phyloP scores from a whole-genome alignment of 345 rosid genomes.

The Alliaria petiolata region DNA sequence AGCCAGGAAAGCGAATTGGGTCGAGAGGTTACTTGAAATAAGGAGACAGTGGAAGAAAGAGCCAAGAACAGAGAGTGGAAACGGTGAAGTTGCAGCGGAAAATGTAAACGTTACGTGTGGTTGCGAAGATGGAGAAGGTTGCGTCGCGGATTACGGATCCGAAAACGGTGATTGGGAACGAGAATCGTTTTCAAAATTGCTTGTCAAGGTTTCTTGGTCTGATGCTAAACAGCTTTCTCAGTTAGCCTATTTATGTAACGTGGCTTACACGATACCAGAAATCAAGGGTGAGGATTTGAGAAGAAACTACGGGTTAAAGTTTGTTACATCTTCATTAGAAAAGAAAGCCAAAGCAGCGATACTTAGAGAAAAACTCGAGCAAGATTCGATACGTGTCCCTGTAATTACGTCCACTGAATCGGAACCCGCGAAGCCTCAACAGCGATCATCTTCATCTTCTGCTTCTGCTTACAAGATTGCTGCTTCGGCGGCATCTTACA shows the following conservation, averaged over 20 bases:
- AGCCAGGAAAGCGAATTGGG: constrained; percentile 64
- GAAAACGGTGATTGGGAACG: constrained; percentile 39
- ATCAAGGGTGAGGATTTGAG: constrained; percentile 56
- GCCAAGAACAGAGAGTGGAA: constrained; percentile 22
- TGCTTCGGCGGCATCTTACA: constrained; percentile 86
- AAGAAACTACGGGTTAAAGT: constrained; percentile 53
- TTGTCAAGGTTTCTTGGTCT: constrained; percentile 52
- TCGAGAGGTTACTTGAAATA: constrained; percentile 63
- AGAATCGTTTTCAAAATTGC: constrained; percentile 50
- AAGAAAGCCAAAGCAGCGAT: constrained; percentile 68
- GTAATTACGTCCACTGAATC: constrained; percentile 8
- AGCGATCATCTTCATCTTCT: constrained; percentile 29
- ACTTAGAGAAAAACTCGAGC: constrained; percentile 51
- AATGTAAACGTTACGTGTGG: constrained; percentile 33
- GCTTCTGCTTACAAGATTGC: constrained; percentile 76
- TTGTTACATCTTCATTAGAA: constrained; percentile 79
- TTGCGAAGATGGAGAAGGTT: constrained; percentile 38
- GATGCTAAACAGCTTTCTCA: constrained; percentile 68
- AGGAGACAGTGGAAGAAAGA: constrained; percentile 53
- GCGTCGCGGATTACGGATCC: constrained; percentile 48
- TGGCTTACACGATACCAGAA: constrained; percentile 75
- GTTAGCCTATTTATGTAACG: constrained; percentile 78
- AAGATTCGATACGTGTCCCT: constrained; percentile 43
- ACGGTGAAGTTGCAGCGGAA: constrained; percentile 20
- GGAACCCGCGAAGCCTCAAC: constrained; percentile 34